These are phyloP conservation scores for Dactylis glomerata DNA, from an alignment of 176 grass and related monocot species.

Conservation along the genomic window DNA sequence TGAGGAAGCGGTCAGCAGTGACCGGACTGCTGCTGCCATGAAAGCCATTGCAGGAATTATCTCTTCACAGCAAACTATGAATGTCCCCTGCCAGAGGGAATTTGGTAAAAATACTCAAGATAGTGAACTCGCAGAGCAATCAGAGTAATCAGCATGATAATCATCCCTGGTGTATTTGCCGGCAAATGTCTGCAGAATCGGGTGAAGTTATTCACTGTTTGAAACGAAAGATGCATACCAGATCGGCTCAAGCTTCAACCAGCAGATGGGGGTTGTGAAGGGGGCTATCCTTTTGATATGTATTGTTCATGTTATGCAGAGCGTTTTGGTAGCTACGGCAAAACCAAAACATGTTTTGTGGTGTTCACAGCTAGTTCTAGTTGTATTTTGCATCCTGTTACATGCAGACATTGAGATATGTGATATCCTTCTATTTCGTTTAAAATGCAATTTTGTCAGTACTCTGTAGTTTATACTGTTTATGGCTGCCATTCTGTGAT, in stretches of 20 bases:
- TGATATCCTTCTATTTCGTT: not conserved
- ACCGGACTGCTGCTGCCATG: conserved; percentile 66
- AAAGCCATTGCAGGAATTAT: conserved; percentile 86
- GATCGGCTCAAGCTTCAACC: not conserved
- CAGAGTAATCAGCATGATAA: not conserved
- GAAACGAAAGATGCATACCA: not conserved
- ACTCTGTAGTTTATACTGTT: not conserved
- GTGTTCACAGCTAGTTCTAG: not conserved
- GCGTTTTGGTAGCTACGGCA: not conserved
- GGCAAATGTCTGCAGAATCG: not conserved
- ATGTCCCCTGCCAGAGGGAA: conserved; percentile 54
- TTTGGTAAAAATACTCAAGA: conserved; percentile 16
- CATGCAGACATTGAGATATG: not conserved
- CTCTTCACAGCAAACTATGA: conserved; percentile 70
- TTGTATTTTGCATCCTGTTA: not conserved
- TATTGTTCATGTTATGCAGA: not conserved
- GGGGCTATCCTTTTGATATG: not conserved
- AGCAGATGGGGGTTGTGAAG: not conserved
- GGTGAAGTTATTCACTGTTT: not conserved
- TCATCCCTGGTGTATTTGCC: not conserved
- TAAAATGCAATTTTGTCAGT: not conserved
- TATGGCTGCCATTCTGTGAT: not conserved
- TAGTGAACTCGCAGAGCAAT: not conserved
- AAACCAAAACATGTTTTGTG: not conserved
- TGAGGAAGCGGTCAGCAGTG: conserved; percentile 48